Conservation (phyloP, 129 eudicot species). For the Scalesia atractyloides region DNA sequence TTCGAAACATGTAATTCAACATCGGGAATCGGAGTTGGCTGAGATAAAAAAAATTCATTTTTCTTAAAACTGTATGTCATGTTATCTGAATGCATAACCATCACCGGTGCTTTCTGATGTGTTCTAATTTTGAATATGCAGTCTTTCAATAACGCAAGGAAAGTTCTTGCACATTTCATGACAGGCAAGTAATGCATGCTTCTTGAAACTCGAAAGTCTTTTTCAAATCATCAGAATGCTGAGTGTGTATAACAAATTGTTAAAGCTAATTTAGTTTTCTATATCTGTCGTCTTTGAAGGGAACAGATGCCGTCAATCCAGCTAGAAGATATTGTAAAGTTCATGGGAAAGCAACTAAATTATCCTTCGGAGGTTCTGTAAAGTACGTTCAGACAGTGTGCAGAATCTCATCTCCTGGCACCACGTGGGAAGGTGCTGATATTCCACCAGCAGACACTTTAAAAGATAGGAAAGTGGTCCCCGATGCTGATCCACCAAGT, state of each 20-base stretch:
- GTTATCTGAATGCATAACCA: not conserved
- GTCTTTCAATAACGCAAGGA: conserved; percentile 41
- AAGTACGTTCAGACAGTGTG: conserved; percentile 53
- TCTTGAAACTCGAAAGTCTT: not conserved
- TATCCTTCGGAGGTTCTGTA: conserved; percentile 43
- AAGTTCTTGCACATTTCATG: conserved; percentile 37
- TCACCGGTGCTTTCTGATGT: not conserved
- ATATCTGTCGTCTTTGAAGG: conserved; percentile 10
- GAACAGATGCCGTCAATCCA: conserved; percentile 43
- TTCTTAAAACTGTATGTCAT: not conserved
- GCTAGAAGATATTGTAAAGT: conserved; percentile 30
- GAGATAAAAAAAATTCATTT: not conserved
- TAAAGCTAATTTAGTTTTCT: not conserved
- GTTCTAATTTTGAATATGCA: conserved; percentile 38
- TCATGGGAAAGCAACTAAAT: conserved; percentile 19
- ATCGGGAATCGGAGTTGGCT: not conserved
- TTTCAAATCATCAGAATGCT: not conserved
- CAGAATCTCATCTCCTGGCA: conserved; percentile 58
- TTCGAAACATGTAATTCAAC: not conserved
- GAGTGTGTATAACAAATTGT: not conserved
- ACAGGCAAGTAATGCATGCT: conserved; percentile 44
- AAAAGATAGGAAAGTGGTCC: conserved; percentile 64
- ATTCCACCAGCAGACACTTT: conserved; percentile 39
- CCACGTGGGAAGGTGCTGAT: conserved; percentile 41
- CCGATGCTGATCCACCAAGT: conserved; percentile 78